These are phyloP conservation scores for Escovopsis sp. DNA, from an alignment of 2,329 filamentous ascomycete species.

Conservation along the genomic window DNA sequence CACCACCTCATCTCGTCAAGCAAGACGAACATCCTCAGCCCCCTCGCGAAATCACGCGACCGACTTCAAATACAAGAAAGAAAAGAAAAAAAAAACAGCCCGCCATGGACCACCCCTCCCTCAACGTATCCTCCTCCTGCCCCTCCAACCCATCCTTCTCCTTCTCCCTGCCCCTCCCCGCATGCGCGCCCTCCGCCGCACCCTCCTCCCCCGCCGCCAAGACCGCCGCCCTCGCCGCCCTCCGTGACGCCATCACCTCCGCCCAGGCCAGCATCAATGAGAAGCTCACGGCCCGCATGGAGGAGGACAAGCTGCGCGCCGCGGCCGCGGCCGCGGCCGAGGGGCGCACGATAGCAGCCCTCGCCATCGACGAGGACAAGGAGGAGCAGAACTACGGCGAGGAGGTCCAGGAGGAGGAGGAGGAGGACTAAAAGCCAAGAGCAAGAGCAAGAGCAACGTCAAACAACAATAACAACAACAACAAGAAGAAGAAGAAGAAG, in stretches of 20 bases:
- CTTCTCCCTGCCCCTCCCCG: slow-evolving; percentile 21
- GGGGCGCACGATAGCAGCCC: slow-evolving; percentile 10
- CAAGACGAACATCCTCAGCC: slow-evolving; percentile 4
- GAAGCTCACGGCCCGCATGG: slow-evolving; percentile 61
- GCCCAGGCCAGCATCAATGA: slow-evolving; percentile 56
- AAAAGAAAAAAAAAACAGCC: slow-evolving; percentile 4
- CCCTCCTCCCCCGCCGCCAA: slow-evolving; percentile 8
- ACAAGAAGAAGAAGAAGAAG: slow-evolving; percentile 1
- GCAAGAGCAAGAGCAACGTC: slow-evolving; percentile 1
- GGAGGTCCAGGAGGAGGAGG: slow-evolving; percentile 56
- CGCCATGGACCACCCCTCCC: slow-evolving; percentile 5
- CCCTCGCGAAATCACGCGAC: not conserved
- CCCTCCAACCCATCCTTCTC: slow-evolving; percentile 33
- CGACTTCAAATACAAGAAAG: slow-evolving; percentile 1
- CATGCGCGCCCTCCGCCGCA: slow-evolving; percentile 15
- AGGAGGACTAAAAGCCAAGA: too few relatives aligned
- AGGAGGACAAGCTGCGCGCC: slow-evolving; percentile 47
- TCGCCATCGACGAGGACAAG: slow-evolving; percentile 34
- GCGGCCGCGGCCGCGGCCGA: slow-evolving; percentile 23
- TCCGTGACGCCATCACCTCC: slow-evolving; percentile 40
- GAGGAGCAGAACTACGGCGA: slow-evolving; percentile 77
- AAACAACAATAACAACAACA: not conserved
- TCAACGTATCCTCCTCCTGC: slow-evolving; percentile 41
- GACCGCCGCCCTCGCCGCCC: slow-evolving; percentile 38
- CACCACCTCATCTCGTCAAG: not conserved